phyloP scores from a whole-genome alignment of 805 yeast genomes.

The Priceomyces haplophilus region DNA sequence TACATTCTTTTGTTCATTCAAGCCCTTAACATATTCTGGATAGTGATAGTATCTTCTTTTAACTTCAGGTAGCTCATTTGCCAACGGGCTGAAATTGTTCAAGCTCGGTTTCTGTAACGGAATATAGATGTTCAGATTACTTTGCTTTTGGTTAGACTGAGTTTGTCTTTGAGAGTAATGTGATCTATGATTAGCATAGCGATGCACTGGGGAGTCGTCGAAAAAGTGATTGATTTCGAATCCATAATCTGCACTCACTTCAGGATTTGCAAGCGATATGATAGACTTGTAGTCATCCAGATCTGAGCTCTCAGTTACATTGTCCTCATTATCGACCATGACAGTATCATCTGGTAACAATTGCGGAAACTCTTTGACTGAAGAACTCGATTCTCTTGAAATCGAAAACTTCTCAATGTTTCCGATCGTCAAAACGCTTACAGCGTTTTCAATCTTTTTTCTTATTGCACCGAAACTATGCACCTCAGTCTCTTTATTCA shows the following conservation, averaged over 20 bases:
- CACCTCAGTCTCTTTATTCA: slow-evolving; percentile 48
- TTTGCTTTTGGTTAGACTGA: slow-evolving; percentile 12
- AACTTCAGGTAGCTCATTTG: slow-evolving; percentile 24
- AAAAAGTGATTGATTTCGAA: slow-evolving; percentile 45
- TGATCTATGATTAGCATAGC: not conserved
- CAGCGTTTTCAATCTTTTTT: slow-evolving; percentile 48
- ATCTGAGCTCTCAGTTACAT: slow-evolving; percentile 9
- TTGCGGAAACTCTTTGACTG: slow-evolving; percentile 34
- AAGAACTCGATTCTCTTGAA: slow-evolving; percentile 10
- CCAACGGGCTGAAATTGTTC: slow-evolving; percentile 35
- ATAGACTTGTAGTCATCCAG: slow-evolving; percentile 44
- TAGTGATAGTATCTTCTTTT: slow-evolving; percentile 33
- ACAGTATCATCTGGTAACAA: slow-evolving; percentile 20
- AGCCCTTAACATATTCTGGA: slow-evolving; percentile 16
- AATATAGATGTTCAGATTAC: slow-evolving; percentile 36
- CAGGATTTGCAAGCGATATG: slow-evolving; percentile 52
- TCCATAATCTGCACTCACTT: slow-evolving; percentile 46
- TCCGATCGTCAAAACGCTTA: slow-evolving; percentile 21
- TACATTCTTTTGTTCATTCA: slow-evolving; percentile 10
- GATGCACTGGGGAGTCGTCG: slow-evolving; percentile 19
- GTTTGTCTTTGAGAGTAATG: slow-evolving; percentile 7
- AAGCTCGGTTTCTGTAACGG: slow-evolving; percentile 46
- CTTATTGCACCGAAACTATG: slow-evolving; percentile 57
- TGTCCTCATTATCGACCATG: slow-evolving; percentile 13
- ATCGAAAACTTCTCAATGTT: slow-evolving; percentile 15